phyloP scores from a whole-genome alignment of 2,329 filamentous ascomycete species.

The Madurella mycetomatis region DNA sequence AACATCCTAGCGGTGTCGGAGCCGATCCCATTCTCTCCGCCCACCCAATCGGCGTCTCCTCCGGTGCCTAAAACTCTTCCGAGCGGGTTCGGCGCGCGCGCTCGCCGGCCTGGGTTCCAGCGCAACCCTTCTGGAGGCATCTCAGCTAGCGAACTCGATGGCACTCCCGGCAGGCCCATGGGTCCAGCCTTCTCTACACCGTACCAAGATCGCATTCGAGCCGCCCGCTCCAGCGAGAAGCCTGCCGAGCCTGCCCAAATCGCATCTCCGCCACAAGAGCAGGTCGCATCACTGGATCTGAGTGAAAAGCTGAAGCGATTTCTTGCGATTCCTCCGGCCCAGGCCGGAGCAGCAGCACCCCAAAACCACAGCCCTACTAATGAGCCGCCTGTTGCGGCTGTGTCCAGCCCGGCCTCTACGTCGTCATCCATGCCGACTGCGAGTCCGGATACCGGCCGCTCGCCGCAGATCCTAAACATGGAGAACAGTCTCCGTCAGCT shows the following conservation, averaged over 20 bases:
- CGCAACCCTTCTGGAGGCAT: constrained; percentile 50
- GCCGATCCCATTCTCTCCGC: constrained; percentile 50
- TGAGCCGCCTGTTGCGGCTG: not conserved
- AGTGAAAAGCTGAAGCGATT: constrained; percentile 55
- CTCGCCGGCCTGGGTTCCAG: constrained; percentile 38
- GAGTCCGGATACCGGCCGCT: constrained; percentile 20
- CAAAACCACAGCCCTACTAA: constrained; percentile 1
- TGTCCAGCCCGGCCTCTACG: not conserved
- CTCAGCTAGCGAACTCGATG: constrained; percentile 66
- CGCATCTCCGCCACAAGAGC: constrained; percentile 8
- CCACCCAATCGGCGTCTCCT: constrained; percentile 32
- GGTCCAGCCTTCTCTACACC: constrained; percentile 66
- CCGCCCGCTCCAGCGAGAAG: constrained; percentile 40
- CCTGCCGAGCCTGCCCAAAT: constrained; percentile 15
- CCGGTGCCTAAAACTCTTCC: constrained; percentile 30
- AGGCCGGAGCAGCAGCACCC: not conserved
- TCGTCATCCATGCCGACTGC: constrained; percentile 13
- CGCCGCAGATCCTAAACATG: constrained; percentile 44
- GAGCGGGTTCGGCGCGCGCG: constrained; percentile 31
- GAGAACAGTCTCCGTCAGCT: constrained; percentile 52
- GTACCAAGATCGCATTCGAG: constrained; percentile 57
- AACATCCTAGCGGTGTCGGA: constrained; percentile 36
- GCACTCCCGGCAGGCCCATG: constrained; percentile 49
- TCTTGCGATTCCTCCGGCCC: constrained; percentile 31
- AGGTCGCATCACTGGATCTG: constrained; percentile 30